Evolutionary conservation across 1,284 basidiomycete genomes (phyloP).

Genomic region (Amylostereum areolatum): DNA sequence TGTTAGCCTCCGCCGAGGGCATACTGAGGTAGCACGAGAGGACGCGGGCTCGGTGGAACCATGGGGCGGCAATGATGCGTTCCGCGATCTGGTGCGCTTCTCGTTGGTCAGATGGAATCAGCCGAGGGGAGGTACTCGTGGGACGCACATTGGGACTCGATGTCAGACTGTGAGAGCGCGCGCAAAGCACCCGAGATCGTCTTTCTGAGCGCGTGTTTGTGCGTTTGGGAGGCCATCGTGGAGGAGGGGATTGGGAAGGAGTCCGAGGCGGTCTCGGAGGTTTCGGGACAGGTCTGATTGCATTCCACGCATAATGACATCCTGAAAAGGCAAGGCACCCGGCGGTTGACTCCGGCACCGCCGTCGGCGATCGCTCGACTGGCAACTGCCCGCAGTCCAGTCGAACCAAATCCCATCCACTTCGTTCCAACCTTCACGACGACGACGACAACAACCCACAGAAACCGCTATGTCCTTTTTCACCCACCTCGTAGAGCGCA

Average conservation of each 20-base stretch:
- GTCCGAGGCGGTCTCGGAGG: too few species aligned
- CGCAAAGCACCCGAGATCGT: not conserved
- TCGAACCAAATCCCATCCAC: too few species aligned
- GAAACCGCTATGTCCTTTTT: too few species aligned
- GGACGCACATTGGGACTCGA: not conserved
- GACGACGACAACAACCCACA: too few species aligned
- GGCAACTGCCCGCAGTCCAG: too few species aligned
- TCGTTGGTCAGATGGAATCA: not conserved
- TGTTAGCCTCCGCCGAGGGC: conserved; percentile 65
- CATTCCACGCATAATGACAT: too few species aligned
- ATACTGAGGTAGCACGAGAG: conserved; percentile 76
- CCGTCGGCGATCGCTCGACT: too few species aligned
- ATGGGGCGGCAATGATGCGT: conserved; percentile 41
- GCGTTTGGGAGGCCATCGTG: not conserved
- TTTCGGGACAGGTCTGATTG: too few species aligned
- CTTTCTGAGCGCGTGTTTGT: not conserved
- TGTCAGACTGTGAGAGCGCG: not conserved
- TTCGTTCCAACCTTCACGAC: too few species aligned
- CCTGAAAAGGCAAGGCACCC: too few species aligned
- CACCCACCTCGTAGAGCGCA: conserved; percentile 15
- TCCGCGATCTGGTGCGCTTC: conserved; percentile 51
- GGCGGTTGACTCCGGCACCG: too few species aligned
- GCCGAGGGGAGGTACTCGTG: not conserved
- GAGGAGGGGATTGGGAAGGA: too few species aligned
- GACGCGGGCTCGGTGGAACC: conserved; percentile 41